Evolutionary conservation across 1,139 yeast genomes (phyloP).

Genomic region (Protomyces pachydermus): DNA sequence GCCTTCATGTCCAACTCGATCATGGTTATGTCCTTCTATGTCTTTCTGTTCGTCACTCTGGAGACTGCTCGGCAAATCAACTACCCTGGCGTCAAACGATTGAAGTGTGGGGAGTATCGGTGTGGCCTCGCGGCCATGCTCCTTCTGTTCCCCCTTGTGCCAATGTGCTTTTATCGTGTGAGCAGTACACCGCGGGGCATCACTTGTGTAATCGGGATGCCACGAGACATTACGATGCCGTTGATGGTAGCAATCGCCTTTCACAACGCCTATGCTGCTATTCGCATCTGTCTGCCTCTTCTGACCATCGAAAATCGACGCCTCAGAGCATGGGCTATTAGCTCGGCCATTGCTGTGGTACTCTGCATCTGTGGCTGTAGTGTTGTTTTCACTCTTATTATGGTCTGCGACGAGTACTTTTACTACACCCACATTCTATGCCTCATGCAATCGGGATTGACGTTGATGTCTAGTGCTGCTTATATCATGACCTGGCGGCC

Average conservation of each 20-base stretch:
- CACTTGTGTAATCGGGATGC: not conserved
- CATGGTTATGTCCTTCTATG: not conserved
- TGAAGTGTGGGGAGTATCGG: not conserved
- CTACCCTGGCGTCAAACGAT: not conserved
- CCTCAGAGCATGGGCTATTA: not conserved
- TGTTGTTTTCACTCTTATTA: not conserved
- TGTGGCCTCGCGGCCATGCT: not conserved
- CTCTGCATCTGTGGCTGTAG: not conserved
- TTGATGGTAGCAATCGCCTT: not conserved
- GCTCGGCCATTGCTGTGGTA: not conserved
- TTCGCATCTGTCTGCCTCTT: not conserved
- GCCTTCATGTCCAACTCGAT: not conserved
- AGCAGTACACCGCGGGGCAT: not conserved
- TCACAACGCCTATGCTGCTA: not conserved
- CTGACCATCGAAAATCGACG: not conserved
- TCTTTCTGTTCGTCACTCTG: not conserved
- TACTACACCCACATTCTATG: not conserved
- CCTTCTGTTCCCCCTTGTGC: not conserved
- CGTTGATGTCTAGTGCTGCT: not conserved
- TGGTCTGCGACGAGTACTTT: not conserved
- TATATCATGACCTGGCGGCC: not conserved
- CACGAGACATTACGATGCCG: not conserved
- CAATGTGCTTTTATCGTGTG: not conserved
- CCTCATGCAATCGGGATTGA: not conserved
- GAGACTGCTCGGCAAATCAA: not conserved